These are phyloP conservation scores for Mycena rebaudengoi DNA, from an alignment of 768 basidiomycete species.

Conservation along the genomic window DNA sequence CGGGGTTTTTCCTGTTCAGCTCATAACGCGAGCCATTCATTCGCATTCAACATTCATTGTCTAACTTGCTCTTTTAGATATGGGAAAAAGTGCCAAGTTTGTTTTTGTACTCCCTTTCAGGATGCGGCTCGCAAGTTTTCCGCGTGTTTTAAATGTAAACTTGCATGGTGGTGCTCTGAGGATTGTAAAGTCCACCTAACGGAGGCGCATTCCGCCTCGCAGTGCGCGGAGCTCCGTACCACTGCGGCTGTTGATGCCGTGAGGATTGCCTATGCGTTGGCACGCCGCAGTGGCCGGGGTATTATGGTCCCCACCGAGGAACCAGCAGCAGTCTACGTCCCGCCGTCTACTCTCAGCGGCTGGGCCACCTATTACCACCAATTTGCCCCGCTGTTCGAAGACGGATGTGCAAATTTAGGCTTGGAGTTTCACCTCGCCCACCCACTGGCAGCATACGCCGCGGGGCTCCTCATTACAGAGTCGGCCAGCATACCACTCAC, in stretches of 20 bases:
- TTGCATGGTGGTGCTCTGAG: slow-evolving; percentile 19
- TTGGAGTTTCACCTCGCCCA: too few relatives aligned
- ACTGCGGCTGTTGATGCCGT: neutral
- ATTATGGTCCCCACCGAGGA: neutral
- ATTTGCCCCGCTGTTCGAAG: neutral
- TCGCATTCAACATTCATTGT: neutral
- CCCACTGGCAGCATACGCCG: too few relatives aligned
- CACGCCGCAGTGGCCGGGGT: neutral
- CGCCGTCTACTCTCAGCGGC: slow-evolving; percentile 3
- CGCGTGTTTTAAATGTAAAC: neutral
- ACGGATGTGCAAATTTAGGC: too few relatives aligned
- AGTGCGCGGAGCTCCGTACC: neutral
- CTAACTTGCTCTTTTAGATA: neutral
- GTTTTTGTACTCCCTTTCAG: slow-evolving; percentile 20
- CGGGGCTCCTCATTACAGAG: too few relatives aligned
- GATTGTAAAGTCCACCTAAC: neutral
- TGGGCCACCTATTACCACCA: slow-evolving; percentile 8
- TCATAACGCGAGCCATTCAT: neutral
- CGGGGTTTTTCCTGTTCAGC: neutral
- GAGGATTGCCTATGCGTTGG: neutral
- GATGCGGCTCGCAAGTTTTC: neutral
- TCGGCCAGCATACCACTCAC: too few relatives aligned
- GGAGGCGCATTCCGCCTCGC: neutral
- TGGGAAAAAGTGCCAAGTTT: slow-evolving; percentile 15
- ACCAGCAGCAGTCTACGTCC: neutral